These are phyloP conservation scores for Serpula lacrymans DNA, from an alignment of 768 basidiomycete species.

Conservation along the genomic window DNA sequence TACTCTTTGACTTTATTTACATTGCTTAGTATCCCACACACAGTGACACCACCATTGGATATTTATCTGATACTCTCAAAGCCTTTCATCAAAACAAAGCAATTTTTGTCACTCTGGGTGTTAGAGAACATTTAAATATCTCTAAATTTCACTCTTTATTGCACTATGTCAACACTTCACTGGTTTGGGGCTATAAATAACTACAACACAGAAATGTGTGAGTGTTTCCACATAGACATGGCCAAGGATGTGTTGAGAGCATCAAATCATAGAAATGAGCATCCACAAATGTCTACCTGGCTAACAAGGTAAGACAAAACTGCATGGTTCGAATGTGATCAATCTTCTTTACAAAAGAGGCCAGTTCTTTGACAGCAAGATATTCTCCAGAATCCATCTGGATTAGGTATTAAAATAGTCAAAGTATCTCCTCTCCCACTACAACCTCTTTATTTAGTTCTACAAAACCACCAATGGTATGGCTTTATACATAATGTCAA, in stretches of 20 bases:
- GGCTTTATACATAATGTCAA: too few relatives aligned
- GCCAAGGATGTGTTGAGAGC: conserved; percentile 29
- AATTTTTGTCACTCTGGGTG: conserved; percentile 9
- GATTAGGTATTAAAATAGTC: too few relatives aligned
- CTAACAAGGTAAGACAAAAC: too few relatives aligned
- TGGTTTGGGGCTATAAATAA: conserved; percentile 21
- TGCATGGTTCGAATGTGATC: too few relatives aligned
- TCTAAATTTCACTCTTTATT: conserved; percentile 24
- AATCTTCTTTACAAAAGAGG: too few relatives aligned
- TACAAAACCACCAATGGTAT: too few relatives aligned
- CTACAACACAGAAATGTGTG: conserved; percentile 28
- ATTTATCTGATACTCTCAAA: conserved; percentile 11
- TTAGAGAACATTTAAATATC: conserved; percentile 19
- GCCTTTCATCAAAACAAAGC: conserved; percentile 17
- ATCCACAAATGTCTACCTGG: conserved; percentile 28
- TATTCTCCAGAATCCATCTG: too few relatives aligned
- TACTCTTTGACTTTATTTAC: conserved; percentile 30
- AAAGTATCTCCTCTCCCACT: too few relatives aligned
- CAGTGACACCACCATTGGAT: not conserved
- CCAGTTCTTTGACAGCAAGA: too few relatives aligned
- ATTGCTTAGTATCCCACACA: conserved; percentile 17
- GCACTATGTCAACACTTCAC: conserved; percentile 9
- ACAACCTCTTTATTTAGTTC: too few relatives aligned
- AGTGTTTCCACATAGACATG: conserved; percentile 29
- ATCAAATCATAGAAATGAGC: conserved; percentile 25